A percentile compares a stretch with the other conserved stretches of the same genome.
Conservation (phyloP, 805 yeast genomes). For the Yarrowia keelungensis region DNA sequence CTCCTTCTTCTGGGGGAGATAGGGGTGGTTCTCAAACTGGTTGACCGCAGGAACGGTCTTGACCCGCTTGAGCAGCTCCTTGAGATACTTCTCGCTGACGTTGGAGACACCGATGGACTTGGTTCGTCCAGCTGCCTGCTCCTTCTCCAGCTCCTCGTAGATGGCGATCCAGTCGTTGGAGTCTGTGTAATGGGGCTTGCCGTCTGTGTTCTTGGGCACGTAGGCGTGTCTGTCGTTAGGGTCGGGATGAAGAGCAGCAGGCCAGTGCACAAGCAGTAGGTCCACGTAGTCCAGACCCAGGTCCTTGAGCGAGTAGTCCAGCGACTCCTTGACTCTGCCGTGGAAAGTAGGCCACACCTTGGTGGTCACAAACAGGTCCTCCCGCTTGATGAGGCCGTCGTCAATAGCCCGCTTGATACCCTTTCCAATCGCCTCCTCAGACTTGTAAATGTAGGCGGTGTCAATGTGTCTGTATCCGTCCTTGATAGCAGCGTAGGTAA, state of each 20-base stretch:
- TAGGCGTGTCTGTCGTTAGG: constrained; percentile 53
- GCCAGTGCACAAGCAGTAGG: constrained; percentile 84
- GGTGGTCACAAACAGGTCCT: constrained; percentile 72
- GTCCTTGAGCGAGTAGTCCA: constrained; percentile 65
- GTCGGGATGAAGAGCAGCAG: constrained; percentile 57
- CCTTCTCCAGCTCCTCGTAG: constrained; percentile 56
- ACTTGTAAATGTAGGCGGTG: constrained; percentile 72
- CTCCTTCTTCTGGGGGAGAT: constrained; percentile 68
- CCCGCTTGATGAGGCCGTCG: constrained; percentile 62
- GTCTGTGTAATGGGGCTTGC: constrained; percentile 41
- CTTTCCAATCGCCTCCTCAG: constrained; percentile 69
- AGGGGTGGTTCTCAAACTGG: constrained; percentile 79
- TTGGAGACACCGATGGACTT: constrained; percentile 78
- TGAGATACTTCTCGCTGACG: constrained; percentile 60
- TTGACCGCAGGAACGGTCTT: constrained; percentile 68
- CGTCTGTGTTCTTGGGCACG: constrained; percentile 41
- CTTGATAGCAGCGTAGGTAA: constrained; percentile 54
- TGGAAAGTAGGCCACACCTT: constrained; percentile 58
- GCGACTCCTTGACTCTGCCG: constrained; percentile 57
- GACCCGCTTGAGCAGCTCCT: constrained; percentile 54
- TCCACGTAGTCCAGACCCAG: constrained; percentile 79
- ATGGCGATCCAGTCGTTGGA: constrained; percentile 43
- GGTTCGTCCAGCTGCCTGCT: constrained; percentile 56
- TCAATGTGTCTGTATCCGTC: constrained; percentile 80
- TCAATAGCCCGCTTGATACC: constrained; percentile 49